Evolutionary conservation across 2,329 filamentous ascomycete genomes (phyloP), one percentile per base, ranked within the genome.

Genomic region (Coniella vitis): DNA sequence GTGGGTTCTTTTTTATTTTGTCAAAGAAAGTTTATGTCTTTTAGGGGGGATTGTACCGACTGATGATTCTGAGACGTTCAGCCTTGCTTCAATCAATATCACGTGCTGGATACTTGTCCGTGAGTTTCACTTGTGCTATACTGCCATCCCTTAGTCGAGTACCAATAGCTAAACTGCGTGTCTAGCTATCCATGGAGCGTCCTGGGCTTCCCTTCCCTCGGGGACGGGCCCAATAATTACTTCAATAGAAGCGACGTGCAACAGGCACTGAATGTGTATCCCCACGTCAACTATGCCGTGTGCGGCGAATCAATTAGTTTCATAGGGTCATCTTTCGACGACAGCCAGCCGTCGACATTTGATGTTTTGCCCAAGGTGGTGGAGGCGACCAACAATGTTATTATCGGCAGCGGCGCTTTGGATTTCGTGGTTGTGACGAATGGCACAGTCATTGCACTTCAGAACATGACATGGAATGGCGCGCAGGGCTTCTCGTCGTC

Each of bases 391-490:
- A 42, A 46, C 19, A 52, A 52, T 17, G 49, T 48, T 2, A 31
- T 54, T 17, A 32, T 54, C 29, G 49, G 37, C 9, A 51, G 41
- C 31, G 52, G 49, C 13, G 36, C 48, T 3, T 19, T 48, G 35
- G 52, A 87, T 61, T 82, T 73, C 60, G 69, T 85, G 46, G 69
- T 87, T 7, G 69, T 82, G 38, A 66, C 71, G 54, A 84, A 86
- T 54, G 83, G 83, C 8, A 79, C 79, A 0, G 68, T 86, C 3
- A 64, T 83, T 38, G 75, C 75, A 1, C 79, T 86, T 46, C 83
- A 87, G 60, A 87, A 87, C 62, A 84, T 86, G 80, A 86, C 82
- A 0, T 87, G 79, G 78, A 74, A 76, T 46, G 83, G 82, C 3
- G 60, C 66, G 0, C 81, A 84, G 55, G 84, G 83, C 0, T 86